A percentile compares a stretch with the other conserved stretches of the same genome.
Evolutionary conservation across 2,329 filamentous ascomycete species (phyloP).

Genomic region (Emmonsia crescens): DNA sequence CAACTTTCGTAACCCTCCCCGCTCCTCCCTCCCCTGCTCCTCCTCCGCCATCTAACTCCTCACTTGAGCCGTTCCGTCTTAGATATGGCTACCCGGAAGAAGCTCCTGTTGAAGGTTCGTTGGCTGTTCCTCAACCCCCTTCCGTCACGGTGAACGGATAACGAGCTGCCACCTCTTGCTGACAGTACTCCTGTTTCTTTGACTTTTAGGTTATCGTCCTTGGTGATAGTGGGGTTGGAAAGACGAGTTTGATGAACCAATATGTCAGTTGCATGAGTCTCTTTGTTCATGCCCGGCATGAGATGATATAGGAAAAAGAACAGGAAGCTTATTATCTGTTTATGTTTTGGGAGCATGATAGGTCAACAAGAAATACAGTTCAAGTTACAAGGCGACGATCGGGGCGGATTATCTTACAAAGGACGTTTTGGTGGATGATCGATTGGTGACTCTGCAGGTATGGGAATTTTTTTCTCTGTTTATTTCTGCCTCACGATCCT

Average conservation of each 20-base stretch:
- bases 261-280: conserved; percentile 59
- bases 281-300: background rate
- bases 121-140: conserved; percentile 9
- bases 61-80: background rate
- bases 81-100: conserved; percentile 70
- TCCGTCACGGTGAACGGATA: too few relatives aligned
- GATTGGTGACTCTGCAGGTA: conserved; percentile 97
- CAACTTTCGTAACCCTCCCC: background rate
- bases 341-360: conserved; percentile 30
- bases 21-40: background rate
- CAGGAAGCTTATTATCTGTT: background rate
- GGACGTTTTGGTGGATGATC: conserved; percentile 93
- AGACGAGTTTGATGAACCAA: conserved; percentile 99
- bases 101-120: conserved; percentile 76
- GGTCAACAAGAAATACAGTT: conserved; percentile 99
- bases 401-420: conserved; percentile 97
- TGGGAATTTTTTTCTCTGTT: conserved; percentile 10
- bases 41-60: background rate
- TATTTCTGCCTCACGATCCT: background rate
- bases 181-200: conserved; percentile 10
- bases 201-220: conserved; percentile 81
- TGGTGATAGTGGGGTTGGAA: conserved; percentile 96
- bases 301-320: background rate
- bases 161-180: conserved; percentile 2
- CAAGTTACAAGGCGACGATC: conserved; percentile 98